phyloP scores from a whole-genome alignment of 1,284 basidiomycete genomes.

The Salmacisia buchloeana region DNA sequence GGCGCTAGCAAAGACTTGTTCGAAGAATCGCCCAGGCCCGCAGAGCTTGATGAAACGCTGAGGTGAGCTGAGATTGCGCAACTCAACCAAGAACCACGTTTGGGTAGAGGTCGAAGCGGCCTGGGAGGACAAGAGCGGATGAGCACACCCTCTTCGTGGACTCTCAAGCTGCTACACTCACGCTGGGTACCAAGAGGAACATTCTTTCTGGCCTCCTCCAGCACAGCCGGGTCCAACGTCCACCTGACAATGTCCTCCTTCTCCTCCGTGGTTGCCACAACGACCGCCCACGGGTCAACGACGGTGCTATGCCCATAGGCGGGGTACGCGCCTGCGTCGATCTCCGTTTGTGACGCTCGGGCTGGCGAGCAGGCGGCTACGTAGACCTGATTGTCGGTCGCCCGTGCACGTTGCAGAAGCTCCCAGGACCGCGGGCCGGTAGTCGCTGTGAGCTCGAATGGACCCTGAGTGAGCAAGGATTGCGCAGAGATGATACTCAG shows the following conservation, averaged over 20 bases:
- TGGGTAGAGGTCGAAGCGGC: slow-evolving; percentile 12
- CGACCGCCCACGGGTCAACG: slow-evolving; percentile 60
- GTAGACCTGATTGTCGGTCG: slow-evolving; percentile 92
- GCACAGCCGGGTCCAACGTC: slow-evolving; percentile 34
- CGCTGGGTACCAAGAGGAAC: slow-evolving; percentile 42
- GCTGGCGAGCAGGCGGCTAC: slow-evolving; percentile 94
- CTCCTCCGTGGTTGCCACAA: slow-evolving; percentile 72
- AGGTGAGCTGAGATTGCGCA: not conserved
- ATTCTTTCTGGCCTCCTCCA: slow-evolving; percentile 27
- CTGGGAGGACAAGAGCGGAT: not conserved
- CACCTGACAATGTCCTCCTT: slow-evolving; percentile 66
- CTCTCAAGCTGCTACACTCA: too few species aligned
- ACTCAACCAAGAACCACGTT: slow-evolving; percentile 3
- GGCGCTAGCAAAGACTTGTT: too few species aligned
- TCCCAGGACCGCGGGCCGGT: slow-evolving; percentile 98
- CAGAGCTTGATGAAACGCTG: too few species aligned
- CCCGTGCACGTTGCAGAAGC: slow-evolving; percentile 77
- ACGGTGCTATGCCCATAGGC: slow-evolving; percentile 46
- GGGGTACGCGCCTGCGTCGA: slow-evolving; percentile 41
- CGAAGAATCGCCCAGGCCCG: too few species aligned
- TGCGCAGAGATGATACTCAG: not conserved
- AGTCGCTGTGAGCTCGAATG: slow-evolving; percentile 66
- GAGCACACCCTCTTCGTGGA: not conserved
- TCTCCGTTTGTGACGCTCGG: slow-evolving; percentile 63
- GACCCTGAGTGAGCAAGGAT: slow-evolving; percentile 60